These are phyloP conservation scores for Populus trichocarpa DNA, from an alignment of 441 rosid genomes.

Conservation along the genomic window DNA sequence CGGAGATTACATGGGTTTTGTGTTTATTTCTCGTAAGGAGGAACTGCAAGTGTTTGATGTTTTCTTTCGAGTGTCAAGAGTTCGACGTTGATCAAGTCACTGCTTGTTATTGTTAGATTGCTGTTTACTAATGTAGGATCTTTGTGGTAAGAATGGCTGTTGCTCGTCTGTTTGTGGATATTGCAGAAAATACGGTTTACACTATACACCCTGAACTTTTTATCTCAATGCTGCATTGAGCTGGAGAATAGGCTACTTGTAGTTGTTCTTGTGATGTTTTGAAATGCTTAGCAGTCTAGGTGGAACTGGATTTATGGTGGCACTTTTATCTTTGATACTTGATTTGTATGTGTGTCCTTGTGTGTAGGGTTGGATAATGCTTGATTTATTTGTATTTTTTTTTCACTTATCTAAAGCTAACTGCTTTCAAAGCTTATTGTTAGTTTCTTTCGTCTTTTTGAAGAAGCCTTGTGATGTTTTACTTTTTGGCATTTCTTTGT, in stretches of 20 bases:
- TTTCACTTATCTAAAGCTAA: background rate
- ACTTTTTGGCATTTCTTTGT: background rate
- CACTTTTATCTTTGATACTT: background rate
- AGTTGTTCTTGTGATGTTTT: background rate
- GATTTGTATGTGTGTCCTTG: background rate
- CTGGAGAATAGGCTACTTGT: background rate
- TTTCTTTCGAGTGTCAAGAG: background rate
- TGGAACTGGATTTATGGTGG: background rate
- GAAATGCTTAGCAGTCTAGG: background rate
- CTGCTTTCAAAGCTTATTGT: background rate
- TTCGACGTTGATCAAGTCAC: background rate
- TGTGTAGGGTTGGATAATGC: background rate
- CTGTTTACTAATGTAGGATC: background rate
- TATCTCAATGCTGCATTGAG: background rate
- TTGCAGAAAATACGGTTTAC: background rate
- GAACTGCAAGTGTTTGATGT: background rate
- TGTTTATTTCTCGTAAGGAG: background rate
- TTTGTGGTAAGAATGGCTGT: background rate
- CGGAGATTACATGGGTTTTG: background rate
- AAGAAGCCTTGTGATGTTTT: background rate
- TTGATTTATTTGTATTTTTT: background rate
- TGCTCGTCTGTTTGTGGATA: background rate
- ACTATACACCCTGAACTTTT: background rate
- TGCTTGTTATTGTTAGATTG: background rate
- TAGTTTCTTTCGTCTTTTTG: background rate